Base-by-base conservation (phyloP, 2,329 filamentous ascomycete species). In the Hypoxylon rubiginosum region DNA sequence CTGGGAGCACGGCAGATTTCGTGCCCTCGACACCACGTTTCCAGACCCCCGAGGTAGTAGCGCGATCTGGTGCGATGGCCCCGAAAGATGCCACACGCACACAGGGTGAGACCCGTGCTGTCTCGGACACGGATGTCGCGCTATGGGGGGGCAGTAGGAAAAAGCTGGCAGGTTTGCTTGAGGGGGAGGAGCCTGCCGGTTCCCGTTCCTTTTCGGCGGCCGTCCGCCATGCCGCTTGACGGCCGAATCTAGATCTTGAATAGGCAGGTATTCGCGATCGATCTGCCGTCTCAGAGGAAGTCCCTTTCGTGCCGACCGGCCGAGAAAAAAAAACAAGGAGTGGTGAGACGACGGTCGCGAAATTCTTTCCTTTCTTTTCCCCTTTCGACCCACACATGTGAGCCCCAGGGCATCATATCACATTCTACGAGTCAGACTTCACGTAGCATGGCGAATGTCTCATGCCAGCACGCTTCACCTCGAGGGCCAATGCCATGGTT, bases 221-320 rank as follows among this genome's bases (percentile, higher is more conserved):
- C 49, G 49, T 34, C 64, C 58, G 64, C 51, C 28, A 55, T 61
- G 43, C 64, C 72, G 68, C 71, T 71, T 69, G 68, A 71, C 64
- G 69, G 67, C 72, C 60, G 71, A 69, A 73, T 75, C 73, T 67
- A 39, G 54, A 62, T 70, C 71, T 69, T 45, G 52, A 70, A 71
- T 62, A 71, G 70, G 72, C 65, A 74, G 71, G 62, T 64, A 17
- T 73, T 74, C 69, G 72, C 72, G 72, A 74, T 64, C 34, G 32
- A 17, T 54, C 49, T 36, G 45, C 26, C 19, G 45, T 41, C 55
- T 28, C 19, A 34, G 28, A 45, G 30, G 21, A 24, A 24, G 48
- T 21, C 34, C 34, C 32, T 57, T 58, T 48, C 32, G 64, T 62
- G 49, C 62, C 64, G 61, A 64, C 59, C 60, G 41, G 46, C 28